Conservation (phyloP, 495 filamentous ascomycete genomes). For the Talaromyces proteolyticus region DNA sequence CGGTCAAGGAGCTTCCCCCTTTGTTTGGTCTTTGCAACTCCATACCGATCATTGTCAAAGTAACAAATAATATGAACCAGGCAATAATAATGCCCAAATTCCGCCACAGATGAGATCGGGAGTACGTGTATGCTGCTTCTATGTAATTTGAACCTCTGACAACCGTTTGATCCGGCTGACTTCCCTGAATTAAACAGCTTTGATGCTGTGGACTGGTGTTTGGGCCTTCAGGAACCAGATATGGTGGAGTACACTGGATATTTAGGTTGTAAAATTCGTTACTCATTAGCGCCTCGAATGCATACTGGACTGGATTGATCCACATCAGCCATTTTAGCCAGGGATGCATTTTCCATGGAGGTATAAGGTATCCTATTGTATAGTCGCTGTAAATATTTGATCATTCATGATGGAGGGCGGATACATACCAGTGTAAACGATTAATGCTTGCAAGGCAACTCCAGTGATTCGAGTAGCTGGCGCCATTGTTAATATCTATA, state of each 20-base stretch:
- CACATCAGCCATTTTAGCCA: constrained; percentile 78
- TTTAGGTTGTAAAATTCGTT: constrained; percentile 50
- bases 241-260: constrained; percentile 45
- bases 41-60: constrained; percentile 56
- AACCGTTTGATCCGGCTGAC: constrained; percentile 36
- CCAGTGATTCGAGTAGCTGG: constrained; percentile 59
- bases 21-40: constrained; percentile 66
- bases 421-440: constrained; percentile 62
- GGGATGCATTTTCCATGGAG: constrained; percentile 64
- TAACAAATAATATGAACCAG: constrained; percentile 49
- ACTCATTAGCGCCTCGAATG: constrained; percentile 61
- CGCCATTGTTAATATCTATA: background rate
- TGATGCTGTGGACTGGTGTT: constrained; percentile 48
- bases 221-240: constrained; percentile 57
- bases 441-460: constrained; percentile 53
- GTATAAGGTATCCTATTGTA: constrained; percentile 62
- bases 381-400: background rate
- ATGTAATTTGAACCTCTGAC: constrained; percentile 53
- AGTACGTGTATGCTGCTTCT: constrained; percentile 45
- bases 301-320: constrained; percentile 72
- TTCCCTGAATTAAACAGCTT: constrained; percentile 57
- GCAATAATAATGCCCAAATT: constrained; percentile 57
- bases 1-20: constrained; percentile 63
- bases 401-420: background rate
- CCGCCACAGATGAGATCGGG: constrained; percentile 52